Conservation (phyloP, 2,329 filamentous ascomycete species). For the Endothia cerciana region DNA sequence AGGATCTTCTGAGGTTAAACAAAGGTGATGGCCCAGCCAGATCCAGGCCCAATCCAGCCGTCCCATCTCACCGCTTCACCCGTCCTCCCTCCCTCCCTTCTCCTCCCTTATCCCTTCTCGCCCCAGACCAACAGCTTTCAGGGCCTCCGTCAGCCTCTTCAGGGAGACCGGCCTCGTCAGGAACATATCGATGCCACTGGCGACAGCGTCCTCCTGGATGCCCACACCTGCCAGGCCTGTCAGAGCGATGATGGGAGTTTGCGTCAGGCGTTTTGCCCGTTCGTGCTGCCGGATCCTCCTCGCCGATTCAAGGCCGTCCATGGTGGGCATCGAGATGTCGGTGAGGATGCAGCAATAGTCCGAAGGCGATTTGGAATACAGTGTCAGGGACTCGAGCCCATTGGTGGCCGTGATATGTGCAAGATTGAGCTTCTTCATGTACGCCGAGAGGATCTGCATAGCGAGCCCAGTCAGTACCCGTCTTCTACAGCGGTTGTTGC, state of each 20-base stretch:
- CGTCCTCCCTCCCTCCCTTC: neutral
- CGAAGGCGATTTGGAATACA: constrained; percentile 33
- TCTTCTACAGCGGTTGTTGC: too few species aligned
- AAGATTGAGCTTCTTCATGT: constrained; percentile 41
- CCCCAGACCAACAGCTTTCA: constrained; percentile 17
- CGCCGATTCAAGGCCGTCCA: constrained; percentile 57
- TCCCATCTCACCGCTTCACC: too few species aligned
- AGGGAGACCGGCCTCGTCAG: constrained; percentile 57
- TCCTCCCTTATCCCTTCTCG: neutral
- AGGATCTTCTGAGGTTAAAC: too few species aligned
- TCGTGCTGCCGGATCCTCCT: constrained; percentile 55
- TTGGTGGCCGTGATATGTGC: constrained; percentile 39
- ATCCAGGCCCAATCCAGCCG: too few species aligned
- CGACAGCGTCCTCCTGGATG: constrained; percentile 56
- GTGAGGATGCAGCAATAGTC: constrained; percentile 42
- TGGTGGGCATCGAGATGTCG: constrained; percentile 62
- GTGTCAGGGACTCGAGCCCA: constrained; percentile 41
- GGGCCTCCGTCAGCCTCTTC: constrained; percentile 34
- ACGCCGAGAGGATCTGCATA: constrained; percentile 37
- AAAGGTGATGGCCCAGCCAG: too few species aligned
- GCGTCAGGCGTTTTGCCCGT: constrained; percentile 43
- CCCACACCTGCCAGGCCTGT: constrained; percentile 55
- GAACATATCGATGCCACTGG: constrained; percentile 57
- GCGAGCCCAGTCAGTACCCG: neutral
- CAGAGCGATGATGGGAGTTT: constrained; percentile 54